phyloP scores from a whole-genome alignment of 345 rosid genomes.

The Conringia planisiliqua region DNA sequence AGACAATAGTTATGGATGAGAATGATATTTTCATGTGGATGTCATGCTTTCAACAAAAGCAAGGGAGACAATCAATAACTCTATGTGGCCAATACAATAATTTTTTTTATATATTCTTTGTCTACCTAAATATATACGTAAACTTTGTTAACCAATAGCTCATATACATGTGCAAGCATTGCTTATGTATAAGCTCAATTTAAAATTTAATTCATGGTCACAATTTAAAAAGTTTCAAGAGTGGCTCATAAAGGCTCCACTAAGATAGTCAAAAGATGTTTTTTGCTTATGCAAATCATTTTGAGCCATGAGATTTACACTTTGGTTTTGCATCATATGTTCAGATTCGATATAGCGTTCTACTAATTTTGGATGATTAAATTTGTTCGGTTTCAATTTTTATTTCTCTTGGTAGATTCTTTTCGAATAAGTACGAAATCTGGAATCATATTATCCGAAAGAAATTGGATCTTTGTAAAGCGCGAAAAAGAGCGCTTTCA shows the following conservation, averaged over 20 bases:
- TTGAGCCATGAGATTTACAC: slow-evolving; percentile 60
- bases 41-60: slow-evolving; percentile 29
- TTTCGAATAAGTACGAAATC: slow-evolving; percentile 12
- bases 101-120: slow-evolving; percentile 22
- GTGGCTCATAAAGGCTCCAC: slow-evolving; percentile 45
- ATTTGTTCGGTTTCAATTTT: not conserved
- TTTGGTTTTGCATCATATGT: slow-evolving; percentile 37
- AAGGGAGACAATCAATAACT: slow-evolving; percentile 29
- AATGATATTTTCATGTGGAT: slow-evolving; percentile 39
- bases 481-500: not conserved
- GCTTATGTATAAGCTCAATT: slow-evolving; percentile 11
- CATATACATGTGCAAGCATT: slow-evolving; percentile 21
- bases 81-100: slow-evolving; percentile 33
- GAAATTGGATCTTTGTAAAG: slow-evolving; percentile 18
- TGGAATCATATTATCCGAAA: slow-evolving; percentile 1
- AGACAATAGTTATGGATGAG: slow-evolving; percentile 34
- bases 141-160: slow-evolving; percentile 16
- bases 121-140: slow-evolving; percentile 11
- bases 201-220: slow-evolving; percentile 19
- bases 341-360: slow-evolving; percentile 21
- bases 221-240: slow-evolving; percentile 28
- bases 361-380: not conserved
- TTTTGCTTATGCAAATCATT: slow-evolving; percentile 41
- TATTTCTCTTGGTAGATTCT: not conserved
- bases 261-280: slow-evolving; percentile 48